Base-by-base conservation (phyloP, 2,329 filamentous ascomycete species). In the Didymella lethalis region DNA sequence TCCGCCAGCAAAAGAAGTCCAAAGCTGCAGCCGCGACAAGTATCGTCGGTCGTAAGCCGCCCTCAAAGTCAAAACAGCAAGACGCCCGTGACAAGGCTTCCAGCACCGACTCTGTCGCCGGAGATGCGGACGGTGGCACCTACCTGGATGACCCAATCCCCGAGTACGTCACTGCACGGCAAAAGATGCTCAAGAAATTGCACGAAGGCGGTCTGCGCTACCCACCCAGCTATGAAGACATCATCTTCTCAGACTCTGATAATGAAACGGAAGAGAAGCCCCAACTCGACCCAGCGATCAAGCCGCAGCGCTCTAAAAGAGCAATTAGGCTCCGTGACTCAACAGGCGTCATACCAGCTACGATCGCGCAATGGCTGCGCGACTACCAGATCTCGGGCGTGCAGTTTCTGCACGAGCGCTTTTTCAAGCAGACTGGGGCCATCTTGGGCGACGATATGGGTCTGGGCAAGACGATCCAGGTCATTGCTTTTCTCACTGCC, bases 401-500 rank as follows among this genome's bases (percentile, higher is more conserved):
- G 14, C 84, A 86, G 31, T 98, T 97, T 69, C 82, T 99, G 7
- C 93, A 98, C 73, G 86, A 91, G 59, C 85, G 91, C 23, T 98
- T 98, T 72, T 90, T 97, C 4, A 94, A 92, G 65, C 95, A 99
- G 71, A 90, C 89, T 67, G 95, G 95, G 0, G 92, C 91, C 1
- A 91, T 99, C 23, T 83, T 99, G 0, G 93, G 94, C 3, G 95
- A 99, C 72, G 95, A 99, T 71, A 99, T 99, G 95, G 95, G 95
- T 20, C 78, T 99, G 31, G 95, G 95, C 0, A 99, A 99, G 78
- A 99, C 95, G 0, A 92, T 99, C 2, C 95, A 99, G 76, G 92
- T 99, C 26, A 95, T 93, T 57, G 91, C 93, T 0, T 98, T 99
- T 65, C 81, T 99, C 23, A 91, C 92, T 0, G 92, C 88, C 1